phyloP scores from a whole-genome alignment of 768 basidiomycete genomes.

The Trametes maxima region DNA sequence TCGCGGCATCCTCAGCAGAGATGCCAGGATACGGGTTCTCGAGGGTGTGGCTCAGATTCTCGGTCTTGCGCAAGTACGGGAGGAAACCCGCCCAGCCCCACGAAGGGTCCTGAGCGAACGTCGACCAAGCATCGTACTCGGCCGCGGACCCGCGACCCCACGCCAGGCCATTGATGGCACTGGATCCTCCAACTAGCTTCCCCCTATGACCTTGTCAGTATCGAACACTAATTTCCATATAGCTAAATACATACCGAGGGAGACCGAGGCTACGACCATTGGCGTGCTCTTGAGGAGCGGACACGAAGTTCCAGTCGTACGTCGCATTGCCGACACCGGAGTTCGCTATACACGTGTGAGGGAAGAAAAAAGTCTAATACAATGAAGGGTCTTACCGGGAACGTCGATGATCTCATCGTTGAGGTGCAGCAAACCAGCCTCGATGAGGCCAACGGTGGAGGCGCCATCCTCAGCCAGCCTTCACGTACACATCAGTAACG shows the following conservation, averaged over 20 bases:
- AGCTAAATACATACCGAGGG: neutral
- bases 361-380: neutral
- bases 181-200: slow-evolving; percentile 1
- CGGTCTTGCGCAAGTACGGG: neutral
- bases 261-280: neutral
- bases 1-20: neutral
- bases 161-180: neutral
- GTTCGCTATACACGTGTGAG: neutral
- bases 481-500: neutral
- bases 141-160: neutral
- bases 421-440: neutral
- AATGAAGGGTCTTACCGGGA: neutral
- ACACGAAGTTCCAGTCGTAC: neutral
- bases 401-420: neutral
- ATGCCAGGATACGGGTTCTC: neutral
- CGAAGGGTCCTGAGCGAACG: neutral
- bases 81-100: neutral
- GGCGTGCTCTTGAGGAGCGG: neutral
- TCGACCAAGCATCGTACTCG: neutral
- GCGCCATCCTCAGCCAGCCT: neutral
- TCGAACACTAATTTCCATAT: neutral
- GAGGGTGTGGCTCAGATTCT: neutral
- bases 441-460: neutral
- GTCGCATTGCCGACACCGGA: neutral
- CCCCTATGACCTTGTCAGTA: neutral